A percentile compares a stretch with the other conserved stretches of the same genome.
Conservation (phyloP, 495 filamentous ascomycete species). For the Hypoxylon rickii region DNA sequence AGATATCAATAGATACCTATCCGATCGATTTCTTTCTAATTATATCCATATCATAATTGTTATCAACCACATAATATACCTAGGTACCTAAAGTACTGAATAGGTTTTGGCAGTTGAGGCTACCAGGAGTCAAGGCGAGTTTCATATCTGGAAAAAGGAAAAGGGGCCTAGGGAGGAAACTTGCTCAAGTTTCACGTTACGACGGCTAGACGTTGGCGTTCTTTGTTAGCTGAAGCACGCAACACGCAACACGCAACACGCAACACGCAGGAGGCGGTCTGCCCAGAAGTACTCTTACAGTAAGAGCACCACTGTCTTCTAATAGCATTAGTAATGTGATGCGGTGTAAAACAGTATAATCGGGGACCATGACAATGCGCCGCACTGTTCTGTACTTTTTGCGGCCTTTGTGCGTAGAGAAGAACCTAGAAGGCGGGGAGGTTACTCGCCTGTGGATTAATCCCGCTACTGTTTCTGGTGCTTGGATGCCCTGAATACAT, state of each 20-base stretch:
- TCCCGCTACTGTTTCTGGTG: constrained; percentile 1
- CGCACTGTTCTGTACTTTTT: constrained; percentile 32
- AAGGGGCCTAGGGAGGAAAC: constrained; percentile 26
- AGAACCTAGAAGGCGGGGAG: constrained; percentile 11
- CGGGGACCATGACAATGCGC: constrained; percentile 20
- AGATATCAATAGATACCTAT: not conserved
- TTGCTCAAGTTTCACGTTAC: constrained; percentile 38
- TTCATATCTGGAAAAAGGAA: constrained; percentile 27
- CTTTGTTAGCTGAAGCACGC: constrained; percentile 27
- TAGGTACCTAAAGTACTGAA: constrained; percentile 13
- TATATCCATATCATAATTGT: too few relatives aligned
- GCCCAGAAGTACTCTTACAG: not conserved
- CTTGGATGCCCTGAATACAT: not conserved
- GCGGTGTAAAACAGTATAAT: not conserved
- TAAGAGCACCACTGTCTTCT: not conserved
- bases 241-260: too few relatives aligned
- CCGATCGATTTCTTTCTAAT: too few relatives aligned
- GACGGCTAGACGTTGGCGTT: constrained; percentile 2
- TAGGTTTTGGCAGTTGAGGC: constrained; percentile 26
- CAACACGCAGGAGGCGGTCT: not conserved
- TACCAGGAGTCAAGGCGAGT: constrained; percentile 22
- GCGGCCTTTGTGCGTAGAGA: constrained; percentile 24
- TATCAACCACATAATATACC: too few relatives aligned
- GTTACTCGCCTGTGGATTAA: too few relatives aligned
- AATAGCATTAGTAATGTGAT: constrained; percentile 7